Evolutionary conservation across 2,329 filamentous ascomycete species (phyloP).

Genomic region (Diplodia mutila): DNA sequence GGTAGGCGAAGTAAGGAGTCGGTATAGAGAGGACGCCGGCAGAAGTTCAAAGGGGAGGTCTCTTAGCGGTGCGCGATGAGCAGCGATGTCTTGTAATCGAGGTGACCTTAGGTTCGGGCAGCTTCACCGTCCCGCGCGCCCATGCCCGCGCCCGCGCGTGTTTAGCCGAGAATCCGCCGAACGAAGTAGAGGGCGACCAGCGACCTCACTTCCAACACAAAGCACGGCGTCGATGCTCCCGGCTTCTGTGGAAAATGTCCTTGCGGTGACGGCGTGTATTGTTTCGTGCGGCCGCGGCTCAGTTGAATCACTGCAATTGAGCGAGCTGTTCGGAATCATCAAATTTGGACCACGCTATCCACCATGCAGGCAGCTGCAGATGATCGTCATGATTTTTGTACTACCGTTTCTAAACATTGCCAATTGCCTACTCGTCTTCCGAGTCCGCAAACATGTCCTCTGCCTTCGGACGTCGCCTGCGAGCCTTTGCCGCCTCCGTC

Average conservation of each 20-base stretch:
- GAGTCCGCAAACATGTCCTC: constrained; percentile 45
- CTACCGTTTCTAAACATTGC: background rate
- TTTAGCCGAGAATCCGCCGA: background rate
- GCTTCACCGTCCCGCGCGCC: constrained; percentile 23
- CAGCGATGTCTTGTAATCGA: constrained; percentile 10
- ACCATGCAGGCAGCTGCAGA: background rate
- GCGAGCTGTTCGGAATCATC: background rate
- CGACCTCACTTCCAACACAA: background rate
- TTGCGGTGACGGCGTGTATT: no score
- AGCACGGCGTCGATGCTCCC: background rate
- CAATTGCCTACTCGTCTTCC: constrained; percentile 20
- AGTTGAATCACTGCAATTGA: background rate
- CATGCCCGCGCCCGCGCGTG: background rate
- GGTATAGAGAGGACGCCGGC: background rate
- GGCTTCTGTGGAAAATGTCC: no score
- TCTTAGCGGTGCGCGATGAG: constrained; percentile 12
- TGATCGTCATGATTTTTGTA: background rate
- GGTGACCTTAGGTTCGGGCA: constrained; percentile 21
- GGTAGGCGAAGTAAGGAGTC: background rate
- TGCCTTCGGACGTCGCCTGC: constrained; percentile 40
- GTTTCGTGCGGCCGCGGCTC: background rate
- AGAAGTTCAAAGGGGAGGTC: constrained; percentile 5
- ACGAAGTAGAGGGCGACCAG: no score
- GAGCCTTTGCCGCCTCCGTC: constrained; percentile 41
- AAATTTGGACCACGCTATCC: background rate